Evolutionary conservation across 805 yeast genomes (phyloP), one percentile per base, ranked within the genome.

Genomic region (Tetrapisispora pingtungensis): DNA sequence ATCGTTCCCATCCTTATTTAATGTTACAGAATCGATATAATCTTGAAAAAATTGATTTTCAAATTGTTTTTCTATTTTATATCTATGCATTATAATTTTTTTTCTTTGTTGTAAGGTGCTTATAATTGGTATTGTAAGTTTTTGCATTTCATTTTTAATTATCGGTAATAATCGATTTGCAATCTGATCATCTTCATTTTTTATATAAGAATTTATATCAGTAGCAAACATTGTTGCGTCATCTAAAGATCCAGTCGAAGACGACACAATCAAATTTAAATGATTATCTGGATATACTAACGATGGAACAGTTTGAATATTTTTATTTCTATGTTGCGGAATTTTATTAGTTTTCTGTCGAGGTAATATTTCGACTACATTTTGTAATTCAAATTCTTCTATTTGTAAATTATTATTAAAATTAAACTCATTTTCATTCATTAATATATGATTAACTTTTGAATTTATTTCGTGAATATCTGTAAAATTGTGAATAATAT

Each of bases 151-250:
- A 38, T 46, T 53, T 8, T 53, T 47, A 7, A 60, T 54, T 7
- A 43, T 39, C 2, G 62, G 63, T 36, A 60, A 45, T 6, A 18
- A 4, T 28, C 27, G 40, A 13, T 37, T 26, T 2, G 10, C 26
- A 2, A 14, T 12, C 43, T 49, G 48, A 22, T 30, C 48, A 7
- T 38, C 49, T 18, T 45, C 43, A 31, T 20, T 28, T 17, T n/a
- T 22, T 12, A 48, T 41, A 24, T 43, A 44, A 24, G 50, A 34
- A 18, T 61, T 61, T 1, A 61, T 54, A 45, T 61, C 65, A 12
- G 65, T 61, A n/a, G 64, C 65, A 46, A 53, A 61, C 10, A 61
- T 55, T 26, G 65, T 59, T 6, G 65, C 65, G 41, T 61, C 63
- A 31, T 55, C 53, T 26, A 55, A 33, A 7, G 57, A 53, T 7